phyloP scores from a whole-genome alignment of 345 rosid species.

The Populus euphratica region DNA sequence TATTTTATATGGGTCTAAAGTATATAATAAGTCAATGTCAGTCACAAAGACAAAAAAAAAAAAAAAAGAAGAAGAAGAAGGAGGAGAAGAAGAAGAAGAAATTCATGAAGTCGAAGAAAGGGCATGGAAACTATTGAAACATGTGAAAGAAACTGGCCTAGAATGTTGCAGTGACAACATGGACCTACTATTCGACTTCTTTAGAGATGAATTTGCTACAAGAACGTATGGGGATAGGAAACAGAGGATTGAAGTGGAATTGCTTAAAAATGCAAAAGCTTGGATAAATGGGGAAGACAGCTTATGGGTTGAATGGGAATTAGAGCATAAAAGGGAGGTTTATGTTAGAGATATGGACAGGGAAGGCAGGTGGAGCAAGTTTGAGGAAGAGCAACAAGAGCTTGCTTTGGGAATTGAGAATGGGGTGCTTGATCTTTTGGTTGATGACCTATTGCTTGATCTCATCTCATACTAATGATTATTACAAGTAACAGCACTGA shows the following conservation, averaged over 20 bases:
- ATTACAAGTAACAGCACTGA: neutral
- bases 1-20: no score
- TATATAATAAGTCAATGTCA: no score
- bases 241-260: constrained; percentile 10
- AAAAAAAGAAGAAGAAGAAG: constrained; percentile 17
- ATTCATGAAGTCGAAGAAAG: constrained; percentile 36
- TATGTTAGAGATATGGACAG: constrained; percentile 35
- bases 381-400: constrained; percentile 37
- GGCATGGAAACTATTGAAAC: constrained; percentile 39
- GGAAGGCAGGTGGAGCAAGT: constrained; percentile 34
- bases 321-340: constrained; percentile 25
- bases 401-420: constrained; percentile 30
- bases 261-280: constrained; percentile 33
- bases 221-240: constrained; percentile 2
- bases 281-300: constrained; percentile 45
- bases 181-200: constrained; percentile 41
- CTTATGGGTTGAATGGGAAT: constrained; percentile 20
- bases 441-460: constrained; percentile 37
- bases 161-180: constrained; percentile 14
- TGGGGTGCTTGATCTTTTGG: constrained; percentile 26
- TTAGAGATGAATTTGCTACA: constrained; percentile 39
- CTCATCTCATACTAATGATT: neutral
- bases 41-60: no score
- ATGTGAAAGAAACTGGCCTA: constrained; percentile 31
- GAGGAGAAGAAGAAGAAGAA: constrained; percentile 16